These are phyloP conservation scores for Pseudonitzschia pungens DNA, from an alignment of 108 stramenopile genomes.

Conservation along the genomic window DNA sequence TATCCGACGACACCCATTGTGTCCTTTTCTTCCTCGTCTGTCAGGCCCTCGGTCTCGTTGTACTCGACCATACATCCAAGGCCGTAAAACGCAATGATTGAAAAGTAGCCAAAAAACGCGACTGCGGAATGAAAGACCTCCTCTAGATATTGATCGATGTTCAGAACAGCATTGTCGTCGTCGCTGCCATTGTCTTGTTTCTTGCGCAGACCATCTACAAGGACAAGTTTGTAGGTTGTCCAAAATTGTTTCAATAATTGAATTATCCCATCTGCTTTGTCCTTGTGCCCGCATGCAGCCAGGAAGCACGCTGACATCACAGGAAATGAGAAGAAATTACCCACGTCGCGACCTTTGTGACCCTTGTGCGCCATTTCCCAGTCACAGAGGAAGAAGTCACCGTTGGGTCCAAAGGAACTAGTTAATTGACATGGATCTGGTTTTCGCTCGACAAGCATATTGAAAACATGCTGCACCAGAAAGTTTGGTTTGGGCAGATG, in stretches of 20 bases:
- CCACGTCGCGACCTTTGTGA: constrained; percentile 32
- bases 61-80: constrained; percentile 1
- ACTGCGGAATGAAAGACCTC: constrained; percentile 16
- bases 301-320: constrained; percentile 22
- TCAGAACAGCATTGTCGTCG: neutral
- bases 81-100: constrained; percentile 21
- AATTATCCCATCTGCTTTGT: constrained; percentile 19
- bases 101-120: constrained; percentile 21
- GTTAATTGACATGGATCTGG: constrained; percentile 17
- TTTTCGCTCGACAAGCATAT: constrained; percentile 53
- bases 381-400: constrained; percentile 38
- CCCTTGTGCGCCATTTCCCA: constrained; percentile 49
- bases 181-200: neutral
- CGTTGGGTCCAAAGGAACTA: constrained; percentile 40
- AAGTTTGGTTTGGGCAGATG: neutral
- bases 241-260: constrained; percentile 23
- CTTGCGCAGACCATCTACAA: constrained; percentile 3
- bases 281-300: constrained; percentile 22
- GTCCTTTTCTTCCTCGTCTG: neutral
- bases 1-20: constrained; percentile 8
- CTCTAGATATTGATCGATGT: constrained; percentile 11
- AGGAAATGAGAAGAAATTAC: constrained; percentile 28
- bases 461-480: constrained; percentile 40
- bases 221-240: constrained; percentile 7
- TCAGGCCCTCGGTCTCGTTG: constrained; percentile 7